A percentile compares a stretch with the other conserved stretches of the same genome.
Evolutionary conservation across 192 early-diverging fungal species (phyloP).

Genomic region (Spizellomyces sp.): DNA sequence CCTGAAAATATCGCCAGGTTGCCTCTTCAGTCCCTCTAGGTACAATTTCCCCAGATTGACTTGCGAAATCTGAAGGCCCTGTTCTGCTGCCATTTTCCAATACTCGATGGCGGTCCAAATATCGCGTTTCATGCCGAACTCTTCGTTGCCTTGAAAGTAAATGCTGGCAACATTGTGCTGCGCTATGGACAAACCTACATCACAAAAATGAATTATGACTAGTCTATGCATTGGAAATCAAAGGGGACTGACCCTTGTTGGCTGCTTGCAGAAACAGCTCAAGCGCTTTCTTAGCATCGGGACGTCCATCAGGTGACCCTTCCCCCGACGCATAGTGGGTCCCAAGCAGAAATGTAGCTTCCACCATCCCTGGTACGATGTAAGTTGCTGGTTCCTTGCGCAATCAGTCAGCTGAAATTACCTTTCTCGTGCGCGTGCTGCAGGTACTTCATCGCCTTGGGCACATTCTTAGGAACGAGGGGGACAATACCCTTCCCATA

Average conservation of each 20-base stretch:
- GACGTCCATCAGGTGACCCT: constrained; percentile 5
- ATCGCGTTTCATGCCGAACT: constrained; percentile 13
- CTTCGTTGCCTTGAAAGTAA: constrained; percentile 20
- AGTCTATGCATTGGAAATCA: background rate
- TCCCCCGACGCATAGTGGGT: constrained; percentile 31
- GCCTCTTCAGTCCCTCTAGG: constrained; percentile 19
- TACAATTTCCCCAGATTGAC: constrained; percentile 46
- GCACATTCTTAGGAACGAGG: constrained; percentile 23
- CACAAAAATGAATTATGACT: background rate
- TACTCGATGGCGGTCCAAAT: constrained; percentile 38
- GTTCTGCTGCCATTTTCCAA: constrained; percentile 47
- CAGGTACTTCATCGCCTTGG: constrained; percentile 30
- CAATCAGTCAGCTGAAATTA: background rate
- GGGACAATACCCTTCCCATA: constrained; percentile 26
- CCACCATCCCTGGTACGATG: constrained; percentile 19
- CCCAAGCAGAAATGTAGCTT: constrained; percentile 43
- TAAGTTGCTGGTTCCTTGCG: background rate
- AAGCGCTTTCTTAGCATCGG: constrained; percentile 25
- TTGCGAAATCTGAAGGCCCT: constrained; percentile 34
- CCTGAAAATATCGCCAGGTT: constrained; percentile 13
- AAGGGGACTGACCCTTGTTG: constrained; percentile 29
- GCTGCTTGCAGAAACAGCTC: constrained; percentile 35
- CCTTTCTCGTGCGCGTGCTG: constrained; percentile 33
- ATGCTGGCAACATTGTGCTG: constrained; percentile 45
- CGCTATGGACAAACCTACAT: constrained; percentile 39